Base-by-base conservation (phyloP, 352 stramenopile genomes). In the Pythium guiyangense region DNA sequence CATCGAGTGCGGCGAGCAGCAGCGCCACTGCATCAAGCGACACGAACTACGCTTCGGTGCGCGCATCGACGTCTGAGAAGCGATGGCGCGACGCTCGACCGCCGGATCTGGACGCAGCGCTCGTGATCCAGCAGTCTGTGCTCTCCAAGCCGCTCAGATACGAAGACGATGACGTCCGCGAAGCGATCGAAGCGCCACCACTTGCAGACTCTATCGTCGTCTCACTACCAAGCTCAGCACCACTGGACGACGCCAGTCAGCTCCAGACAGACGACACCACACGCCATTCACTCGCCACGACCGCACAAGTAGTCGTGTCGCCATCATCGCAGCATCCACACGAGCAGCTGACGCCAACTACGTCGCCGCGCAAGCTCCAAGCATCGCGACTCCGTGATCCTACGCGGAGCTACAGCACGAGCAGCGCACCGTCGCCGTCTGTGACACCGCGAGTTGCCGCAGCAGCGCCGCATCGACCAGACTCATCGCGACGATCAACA, bases 61-160 rank as follows among this genome's bases (percentile, higher is more conserved):
- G 17, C 8, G 47, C 26, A 15, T 52, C 43, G 5, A 15, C 31
- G 9, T 37, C 6, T 29, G 43, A 27, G 8, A 48, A 29, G 14
- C 18, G 43, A 29, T 26, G n/a, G n/a, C 43, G n/a, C 8, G 43
- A 48, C 26, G n/a, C 26, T 6, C 26, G n/a, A 22, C n/a, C 22
- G 8, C 43, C n/a, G 2, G 6, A 61, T n/a, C 40, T 73, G 22
- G 29, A 39, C 2, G 56, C 64, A 17, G 49, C 68, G 10, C 27
- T 76, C 45, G 52, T 52, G 12, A 63, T 76, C 12, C 65, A 77
- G 56, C 60, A 66, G 50, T 72, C 66, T 2, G 54, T 67, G 5
- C 59, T 74, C 31, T 72, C 62, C 22, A 8, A 67, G 2, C 53
- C 62, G 4, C 48, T 70, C 10, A 65, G 65, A 27, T 62, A 49